phyloP scores from a whole-genome alignment of 495 filamentous ascomycete genomes.

The Neurospora hispaniola region DNA sequence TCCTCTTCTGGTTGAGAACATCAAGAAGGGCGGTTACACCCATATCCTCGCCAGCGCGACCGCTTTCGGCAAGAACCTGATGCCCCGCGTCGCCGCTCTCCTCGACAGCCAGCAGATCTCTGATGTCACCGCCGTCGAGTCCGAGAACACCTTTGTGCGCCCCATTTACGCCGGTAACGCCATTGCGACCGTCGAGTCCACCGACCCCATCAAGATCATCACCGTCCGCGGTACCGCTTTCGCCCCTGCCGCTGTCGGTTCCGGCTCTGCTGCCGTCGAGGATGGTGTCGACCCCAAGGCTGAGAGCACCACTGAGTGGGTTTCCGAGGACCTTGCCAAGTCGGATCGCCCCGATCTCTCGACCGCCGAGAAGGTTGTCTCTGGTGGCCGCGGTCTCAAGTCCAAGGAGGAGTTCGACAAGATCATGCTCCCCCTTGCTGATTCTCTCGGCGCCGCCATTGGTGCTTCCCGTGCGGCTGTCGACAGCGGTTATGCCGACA shows the following conservation, averaged over 20 bases:
- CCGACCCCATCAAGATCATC: slow-evolving; percentile 75
- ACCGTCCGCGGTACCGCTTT: slow-evolving; percentile 93
- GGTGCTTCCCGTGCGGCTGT: slow-evolving; percentile 92
- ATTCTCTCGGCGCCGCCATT: slow-evolving; percentile 84
- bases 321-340: slow-evolving; percentile 86
- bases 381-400: slow-evolving; percentile 88
- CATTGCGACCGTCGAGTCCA: slow-evolving; percentile 90
- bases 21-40: slow-evolving; percentile 86
- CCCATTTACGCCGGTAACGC: slow-evolving; percentile 98
- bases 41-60: slow-evolving; percentile 86
- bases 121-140: slow-evolving; percentile 77
- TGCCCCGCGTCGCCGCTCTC: slow-evolving; percentile 92
- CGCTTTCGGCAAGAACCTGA: slow-evolving; percentile 90
- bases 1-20: slow-evolving; percentile 86
- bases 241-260: slow-evolving; percentile 42
- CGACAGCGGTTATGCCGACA: slow-evolving; percentile 97
- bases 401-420: slow-evolving; percentile 94
- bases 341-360: slow-evolving; percentile 90
- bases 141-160: slow-evolving; percentile 90
- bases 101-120: slow-evolving; percentile 88
- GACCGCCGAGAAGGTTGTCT: slow-evolving; percentile 82
- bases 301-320: slow-evolving; percentile 67
- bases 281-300: slow-evolving; percentile 65
- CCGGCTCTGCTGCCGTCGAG: slow-evolving; percentile 47
- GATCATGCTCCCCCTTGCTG: slow-evolving; percentile 82